A percentile compares a stretch with the other conserved stretches of the same genome.
Evolutionary conservation across 148 eudicot genomes (phyloP).

Genomic region (Vaccinium corymbosum): DNA sequence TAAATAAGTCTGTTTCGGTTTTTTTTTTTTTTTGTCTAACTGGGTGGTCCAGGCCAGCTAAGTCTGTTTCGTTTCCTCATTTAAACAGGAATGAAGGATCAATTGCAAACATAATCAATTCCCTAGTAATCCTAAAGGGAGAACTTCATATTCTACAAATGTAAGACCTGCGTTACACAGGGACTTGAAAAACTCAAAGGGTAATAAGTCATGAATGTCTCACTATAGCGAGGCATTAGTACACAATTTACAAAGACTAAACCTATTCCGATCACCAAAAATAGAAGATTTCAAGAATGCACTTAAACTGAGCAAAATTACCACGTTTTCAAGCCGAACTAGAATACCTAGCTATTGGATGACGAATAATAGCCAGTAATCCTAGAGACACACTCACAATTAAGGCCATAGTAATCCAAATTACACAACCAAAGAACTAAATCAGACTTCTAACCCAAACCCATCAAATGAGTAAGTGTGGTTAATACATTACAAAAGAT

Average conservation of each 20-base stretch:
- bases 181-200: background rate
- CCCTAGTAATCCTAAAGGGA: background rate
- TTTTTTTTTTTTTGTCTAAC: no score
- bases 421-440: background rate
- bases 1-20: background rate
- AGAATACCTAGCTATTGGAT: background rate
- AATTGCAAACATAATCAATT: background rate
- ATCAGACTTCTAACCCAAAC: no score
- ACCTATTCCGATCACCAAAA: background rate
- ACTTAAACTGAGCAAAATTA: background rate
- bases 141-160: background rate
- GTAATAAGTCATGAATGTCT: slow-evolving; percentile 1
- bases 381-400: background rate
- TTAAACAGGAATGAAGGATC: background rate
- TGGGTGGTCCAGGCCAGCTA: no score
- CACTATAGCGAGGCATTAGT: background rate
- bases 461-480: no score
- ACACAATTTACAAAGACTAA: background rate
- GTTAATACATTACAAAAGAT: no score
- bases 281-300: background rate
- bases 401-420: background rate
- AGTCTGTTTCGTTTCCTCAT: background rate
- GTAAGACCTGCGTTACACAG: background rate
- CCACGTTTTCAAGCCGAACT: slow-evolving; percentile 4
- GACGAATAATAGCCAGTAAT: background rate